phyloP scores from a whole-genome alignment of 305 asterid species.

The Ajuga reptans region DNA sequence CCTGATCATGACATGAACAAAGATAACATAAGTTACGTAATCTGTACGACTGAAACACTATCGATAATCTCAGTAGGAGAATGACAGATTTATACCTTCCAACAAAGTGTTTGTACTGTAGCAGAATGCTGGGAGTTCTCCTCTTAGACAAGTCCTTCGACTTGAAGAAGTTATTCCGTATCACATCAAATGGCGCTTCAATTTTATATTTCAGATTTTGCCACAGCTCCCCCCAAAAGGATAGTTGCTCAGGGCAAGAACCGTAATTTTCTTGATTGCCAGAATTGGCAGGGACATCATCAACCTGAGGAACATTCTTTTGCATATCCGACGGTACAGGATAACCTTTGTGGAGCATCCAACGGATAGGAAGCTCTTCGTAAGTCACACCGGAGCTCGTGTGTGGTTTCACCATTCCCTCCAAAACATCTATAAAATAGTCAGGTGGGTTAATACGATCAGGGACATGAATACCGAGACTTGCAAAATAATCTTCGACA shows the following conservation, averaged over 20 bases:
- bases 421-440: conserved; percentile 80
- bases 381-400: conserved; percentile 45
- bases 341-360: conserved; percentile 89
- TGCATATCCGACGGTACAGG: conserved; percentile 71
- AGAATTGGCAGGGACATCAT: conserved; percentile 24
- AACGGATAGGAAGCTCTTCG: conserved; percentile 76
- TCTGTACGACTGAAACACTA: too few species aligned
- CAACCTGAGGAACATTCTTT: conserved; percentile 25
- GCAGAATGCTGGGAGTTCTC: conserved; percentile 46
- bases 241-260: conserved; percentile 35
- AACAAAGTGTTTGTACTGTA: conserved; percentile 66
- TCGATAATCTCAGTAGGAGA: too few species aligned
- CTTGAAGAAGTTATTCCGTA: conserved; percentile 37
- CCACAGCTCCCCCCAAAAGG: conserved; percentile 59
- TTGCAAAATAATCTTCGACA: conserved; percentile 75
- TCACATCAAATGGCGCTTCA: conserved; percentile 42
- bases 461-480: conserved; percentile 58
- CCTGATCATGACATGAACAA: conserved; percentile 31
- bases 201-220: conserved; percentile 45
- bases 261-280: conserved; percentile 35
- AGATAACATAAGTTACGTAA: neutral
- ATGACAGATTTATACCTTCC: conserved; percentile 46
- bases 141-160: conserved; percentile 67
- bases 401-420: conserved; percentile 60
- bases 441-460: conserved; percentile 92